Percentiles rank a stretch among this genome's conserved stretches.
Conservation (phyloP, 805 yeast genomes). For the Candida adriatica region DNA sequence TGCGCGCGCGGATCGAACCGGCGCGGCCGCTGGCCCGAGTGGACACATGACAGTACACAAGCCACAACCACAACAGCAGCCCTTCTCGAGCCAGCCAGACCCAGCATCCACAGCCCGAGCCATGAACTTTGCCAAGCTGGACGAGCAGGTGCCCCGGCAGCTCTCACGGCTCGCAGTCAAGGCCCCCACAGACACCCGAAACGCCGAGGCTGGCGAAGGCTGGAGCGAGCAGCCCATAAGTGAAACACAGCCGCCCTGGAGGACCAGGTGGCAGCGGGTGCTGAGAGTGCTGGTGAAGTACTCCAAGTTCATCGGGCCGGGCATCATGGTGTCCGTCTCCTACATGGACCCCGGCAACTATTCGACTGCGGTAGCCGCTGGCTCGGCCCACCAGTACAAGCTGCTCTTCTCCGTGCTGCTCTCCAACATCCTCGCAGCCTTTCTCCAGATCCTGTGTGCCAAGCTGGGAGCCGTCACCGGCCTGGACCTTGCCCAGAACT, state of each 20-base stretch:
- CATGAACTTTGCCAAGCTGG: conserved; percentile 19
- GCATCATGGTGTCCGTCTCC: conserved; percentile 89
- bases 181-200: background rate
- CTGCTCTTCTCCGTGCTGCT: conserved; percentile 70
- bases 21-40: too few species aligned
- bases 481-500: conserved; percentile 80
- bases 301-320: conserved; percentile 80
- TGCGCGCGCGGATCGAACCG: too few species aligned
- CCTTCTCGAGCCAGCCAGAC: too few species aligned
- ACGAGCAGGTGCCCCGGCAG: conserved; percentile 9
- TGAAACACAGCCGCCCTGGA: background rate
- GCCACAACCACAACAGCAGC: too few species aligned
- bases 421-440: conserved; percentile 81
- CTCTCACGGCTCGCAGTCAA: conserved; percentile 3
- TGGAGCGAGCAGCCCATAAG: too few species aligned
- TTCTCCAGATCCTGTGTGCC: conserved; percentile 78
- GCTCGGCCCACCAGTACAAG: conserved; percentile 79
- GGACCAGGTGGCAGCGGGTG: conserved; percentile 9
- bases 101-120: background rate
- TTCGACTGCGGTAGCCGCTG: conserved; percentile 90
- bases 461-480: conserved; percentile 94
- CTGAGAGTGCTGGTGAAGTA: conserved; percentile 37
- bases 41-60: too few species aligned
- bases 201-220: background rate
- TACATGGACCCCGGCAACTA: conserved; percentile 98